Percentiles rank a stretch among this genome's conserved stretches.
Conservation (phyloP, 495 filamentous ascomycete genomes). For the Penicillium goetzii region DNA sequence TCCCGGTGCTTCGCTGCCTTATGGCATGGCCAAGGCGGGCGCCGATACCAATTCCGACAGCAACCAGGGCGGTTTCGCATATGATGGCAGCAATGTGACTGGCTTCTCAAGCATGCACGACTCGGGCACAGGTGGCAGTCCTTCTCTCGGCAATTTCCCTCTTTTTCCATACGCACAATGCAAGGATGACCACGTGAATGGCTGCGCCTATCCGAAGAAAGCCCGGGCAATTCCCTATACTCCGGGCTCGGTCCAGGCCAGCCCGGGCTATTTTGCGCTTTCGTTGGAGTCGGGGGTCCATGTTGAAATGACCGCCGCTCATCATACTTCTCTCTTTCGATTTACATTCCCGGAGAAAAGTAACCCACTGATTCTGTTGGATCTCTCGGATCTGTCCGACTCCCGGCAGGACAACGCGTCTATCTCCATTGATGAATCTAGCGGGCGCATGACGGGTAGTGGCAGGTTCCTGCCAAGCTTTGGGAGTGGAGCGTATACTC, state of each 20-base stretch:
- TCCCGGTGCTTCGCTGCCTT: slow-evolving; percentile 72
- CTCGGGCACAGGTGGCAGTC: slow-evolving; percentile 72
- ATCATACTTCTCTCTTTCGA: slow-evolving; percentile 67
- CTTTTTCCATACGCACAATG: slow-evolving; percentile 72
- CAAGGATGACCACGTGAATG: slow-evolving; percentile 63
- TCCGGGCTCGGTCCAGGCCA: slow-evolving; percentile 60
- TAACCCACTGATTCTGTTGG: slow-evolving; percentile 66
- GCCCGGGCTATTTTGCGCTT: slow-evolving; percentile 72
- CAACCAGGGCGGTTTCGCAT: slow-evolving; percentile 76
- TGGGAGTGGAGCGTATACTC: slow-evolving; percentile 60
- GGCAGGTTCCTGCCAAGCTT: slow-evolving; percentile 73
- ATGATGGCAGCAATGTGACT: slow-evolving; percentile 67
- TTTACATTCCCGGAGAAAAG: slow-evolving; percentile 58
- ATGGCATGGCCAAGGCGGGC: slow-evolving; percentile 78
- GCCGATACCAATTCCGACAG: slow-evolving; percentile 67
- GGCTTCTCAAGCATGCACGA: slow-evolving; percentile 79
- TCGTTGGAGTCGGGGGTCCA: slow-evolving; percentile 61
- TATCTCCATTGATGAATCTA: slow-evolving; percentile 58
- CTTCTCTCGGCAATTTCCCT: slow-evolving; percentile 75
- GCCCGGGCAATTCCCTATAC: slow-evolving; percentile 51
- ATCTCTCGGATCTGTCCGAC: slow-evolving; percentile 70
- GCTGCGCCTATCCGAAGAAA: slow-evolving; percentile 66
- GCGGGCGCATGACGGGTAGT: slow-evolving; percentile 69
- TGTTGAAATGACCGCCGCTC: slow-evolving; percentile 65
- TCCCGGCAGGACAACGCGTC: slow-evolving; percentile 67